A percentile compares a stretch with the other conserved stretches of the same genome.
Conservation (phyloP, 352 stramenopile species). For the Globisporangium barbulae region DNA sequence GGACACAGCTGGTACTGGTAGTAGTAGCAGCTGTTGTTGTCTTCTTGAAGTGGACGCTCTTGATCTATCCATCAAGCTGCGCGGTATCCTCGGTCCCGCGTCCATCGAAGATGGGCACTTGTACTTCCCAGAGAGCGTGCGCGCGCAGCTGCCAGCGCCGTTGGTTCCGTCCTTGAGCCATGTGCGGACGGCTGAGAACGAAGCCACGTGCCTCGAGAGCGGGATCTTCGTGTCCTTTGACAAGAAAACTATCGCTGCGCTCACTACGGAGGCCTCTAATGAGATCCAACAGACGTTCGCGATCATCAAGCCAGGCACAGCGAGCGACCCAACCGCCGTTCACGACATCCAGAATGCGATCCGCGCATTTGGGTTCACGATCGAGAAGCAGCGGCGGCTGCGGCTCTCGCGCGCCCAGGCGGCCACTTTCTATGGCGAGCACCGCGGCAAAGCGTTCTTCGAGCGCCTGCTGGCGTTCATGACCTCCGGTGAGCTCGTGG, state of each 20-base stretch:
- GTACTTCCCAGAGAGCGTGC: conserved; percentile 51
- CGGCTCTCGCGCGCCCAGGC: conserved; percentile 45
- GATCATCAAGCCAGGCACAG: conserved; percentile 63
- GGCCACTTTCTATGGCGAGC: conserved; percentile 57
- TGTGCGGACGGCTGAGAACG: conserved; percentile 21
- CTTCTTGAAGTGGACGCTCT: conserved; percentile 44
- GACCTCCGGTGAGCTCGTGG: conserved; percentile 65
- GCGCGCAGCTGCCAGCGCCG: conserved; percentile 24
- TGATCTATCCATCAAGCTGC: conserved; percentile 33
- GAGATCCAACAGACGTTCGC: conserved; percentile 40
- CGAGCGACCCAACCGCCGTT: conserved; percentile 26
- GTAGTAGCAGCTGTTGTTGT: conserved; percentile 3
- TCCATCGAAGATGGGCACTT: conserved; percentile 25
- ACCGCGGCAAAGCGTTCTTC: conserved; percentile 61
- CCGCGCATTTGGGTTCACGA: conserved; percentile 42
- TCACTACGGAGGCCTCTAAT: background rate
- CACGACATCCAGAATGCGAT: conserved; percentile 36
- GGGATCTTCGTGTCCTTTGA: conserved; percentile 40
- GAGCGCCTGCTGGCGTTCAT: conserved; percentile 55
- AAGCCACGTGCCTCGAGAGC: conserved; percentile 35
- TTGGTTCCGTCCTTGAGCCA: conserved; percentile 23
- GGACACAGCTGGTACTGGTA: background rate
- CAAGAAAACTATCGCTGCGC: conserved; percentile 3
- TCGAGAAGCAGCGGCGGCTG: conserved; percentile 37
- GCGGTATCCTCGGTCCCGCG: conserved; percentile 33